Evolutionary conservation across 2,329 filamentous ascomycete genomes (phyloP).

Genomic region (Plenodomus lindquistii): DNA sequence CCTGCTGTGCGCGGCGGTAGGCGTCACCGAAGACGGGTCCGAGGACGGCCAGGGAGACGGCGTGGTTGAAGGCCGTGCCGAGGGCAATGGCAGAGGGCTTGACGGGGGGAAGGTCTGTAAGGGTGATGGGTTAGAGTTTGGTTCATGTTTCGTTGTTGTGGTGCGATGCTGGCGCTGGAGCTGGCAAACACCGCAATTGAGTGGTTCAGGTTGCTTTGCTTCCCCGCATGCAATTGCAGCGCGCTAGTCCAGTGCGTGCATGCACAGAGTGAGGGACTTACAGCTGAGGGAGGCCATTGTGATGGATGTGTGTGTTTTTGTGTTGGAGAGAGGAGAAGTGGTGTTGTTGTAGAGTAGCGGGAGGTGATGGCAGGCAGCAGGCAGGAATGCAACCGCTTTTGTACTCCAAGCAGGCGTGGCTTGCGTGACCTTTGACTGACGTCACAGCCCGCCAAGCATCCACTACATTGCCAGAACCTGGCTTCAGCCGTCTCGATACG

Average conservation of each 20-base stretch:
- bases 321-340: slow-evolving; percentile 17
- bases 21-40: slow-evolving; percentile 90
- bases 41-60: slow-evolving; percentile 82
- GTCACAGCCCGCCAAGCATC: slow-evolving; percentile 22
- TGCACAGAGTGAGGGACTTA: slow-evolving; percentile 47
- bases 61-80: slow-evolving; percentile 94
- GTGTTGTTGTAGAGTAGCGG: slow-evolving; percentile 10
- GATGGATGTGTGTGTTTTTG: slow-evolving; percentile 27
- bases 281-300: slow-evolving; percentile 64
- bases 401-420: slow-evolving; percentile 27
- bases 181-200: slow-evolving; percentile 3
- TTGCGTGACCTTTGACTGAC: slow-evolving; percentile 38
- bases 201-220: background rate
- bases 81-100: slow-evolving; percentile 98
- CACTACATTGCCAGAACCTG: slow-evolving; percentile 21
- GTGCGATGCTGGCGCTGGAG: slow-evolving; percentile 5
- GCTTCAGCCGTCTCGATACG: slow-evolving; percentile 22
- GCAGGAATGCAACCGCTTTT: slow-evolving; percentile 38
- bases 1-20: slow-evolving; percentile 86
- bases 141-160: background rate
- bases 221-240: slow-evolving; percentile 12
- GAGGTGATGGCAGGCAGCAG: slow-evolving; percentile 17
- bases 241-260: background rate
- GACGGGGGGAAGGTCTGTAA: slow-evolving; percentile 73
- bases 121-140: slow-evolving; percentile 18